Conservation (phyloP, 2,329 filamentous ascomycete genomes). For the Myriosclerotinia duriaeana region DNA sequence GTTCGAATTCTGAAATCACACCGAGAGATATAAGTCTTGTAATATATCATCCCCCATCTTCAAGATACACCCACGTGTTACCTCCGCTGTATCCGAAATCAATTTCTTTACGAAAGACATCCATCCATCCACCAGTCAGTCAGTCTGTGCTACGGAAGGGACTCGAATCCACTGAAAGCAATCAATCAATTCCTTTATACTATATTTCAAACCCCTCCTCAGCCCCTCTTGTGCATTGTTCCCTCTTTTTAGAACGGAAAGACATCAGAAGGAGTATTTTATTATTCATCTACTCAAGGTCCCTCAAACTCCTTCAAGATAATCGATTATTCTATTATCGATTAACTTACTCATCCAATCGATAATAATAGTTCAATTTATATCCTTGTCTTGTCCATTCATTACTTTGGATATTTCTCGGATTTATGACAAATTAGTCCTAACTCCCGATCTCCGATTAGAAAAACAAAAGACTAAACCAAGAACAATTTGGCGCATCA, state of each 20-base stretch:
- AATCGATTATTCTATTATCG: not conserved
- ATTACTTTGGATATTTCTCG: not conserved
- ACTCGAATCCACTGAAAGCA: slow-evolving; percentile 11
- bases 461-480: not conserved
- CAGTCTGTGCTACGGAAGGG: not conserved
- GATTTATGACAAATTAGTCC: not conserved
- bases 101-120: not conserved
- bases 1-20: not conserved
- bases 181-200: not conserved
- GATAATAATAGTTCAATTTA: not conserved
- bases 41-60: not conserved
- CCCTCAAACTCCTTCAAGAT: not conserved
- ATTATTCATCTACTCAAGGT: too few relatives aligned
- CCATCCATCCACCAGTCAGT: not conserved
- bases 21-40: not conserved
- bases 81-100: slow-evolving; percentile 9
- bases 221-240: not conserved
- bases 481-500: not conserved
- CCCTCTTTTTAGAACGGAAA: not conserved
- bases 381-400: not conserved
- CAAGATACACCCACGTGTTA: not conserved
- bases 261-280: not conserved
- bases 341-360: not conserved
- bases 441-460: not conserved
- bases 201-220: not conserved